Conservation (phyloP, 345 rosid species). For the Erucastrum elatum region DNA sequence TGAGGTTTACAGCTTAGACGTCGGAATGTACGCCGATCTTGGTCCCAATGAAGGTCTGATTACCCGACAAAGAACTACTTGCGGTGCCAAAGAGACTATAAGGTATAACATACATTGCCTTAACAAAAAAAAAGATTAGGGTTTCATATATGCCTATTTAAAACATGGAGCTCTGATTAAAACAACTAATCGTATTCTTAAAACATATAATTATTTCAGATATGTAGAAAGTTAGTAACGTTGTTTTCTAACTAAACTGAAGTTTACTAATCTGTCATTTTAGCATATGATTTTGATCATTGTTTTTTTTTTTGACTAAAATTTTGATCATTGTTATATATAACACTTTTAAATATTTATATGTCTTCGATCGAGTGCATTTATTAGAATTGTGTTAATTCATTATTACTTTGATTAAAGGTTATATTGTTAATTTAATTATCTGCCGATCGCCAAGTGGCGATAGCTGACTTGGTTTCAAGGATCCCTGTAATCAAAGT, state of each 20-base stretch:
- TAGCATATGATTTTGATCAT: neutral
- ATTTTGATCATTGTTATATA: neutral
- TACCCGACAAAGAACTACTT: constrained; percentile 7
- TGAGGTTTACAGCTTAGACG: constrained; percentile 20
- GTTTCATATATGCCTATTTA: neutral
- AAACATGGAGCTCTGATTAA: neutral
- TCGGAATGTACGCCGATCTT: constrained; percentile 33
- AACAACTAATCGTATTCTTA: neutral
- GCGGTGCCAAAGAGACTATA: constrained; percentile 18
- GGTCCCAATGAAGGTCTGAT: constrained; percentile 32
- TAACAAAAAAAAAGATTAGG: neutral
- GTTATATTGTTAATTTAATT: neutral
- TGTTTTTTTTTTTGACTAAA: no score
- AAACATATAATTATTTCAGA: neutral
- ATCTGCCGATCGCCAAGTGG: neutral
- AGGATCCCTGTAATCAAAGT: neutral
- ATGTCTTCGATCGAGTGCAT: neutral
- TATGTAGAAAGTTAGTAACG: neutral
- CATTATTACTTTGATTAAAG: neutral
- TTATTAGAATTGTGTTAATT: neutral
- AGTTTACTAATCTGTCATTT: neutral
- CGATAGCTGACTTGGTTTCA: neutral
- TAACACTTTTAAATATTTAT: no score
- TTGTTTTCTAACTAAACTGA: neutral
- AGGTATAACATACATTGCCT: constrained; percentile 14